Evolutionary conservation across 371 early-diverging fungal species (phyloP).

Genomic region (Actinomortierella ambigua): DNA sequence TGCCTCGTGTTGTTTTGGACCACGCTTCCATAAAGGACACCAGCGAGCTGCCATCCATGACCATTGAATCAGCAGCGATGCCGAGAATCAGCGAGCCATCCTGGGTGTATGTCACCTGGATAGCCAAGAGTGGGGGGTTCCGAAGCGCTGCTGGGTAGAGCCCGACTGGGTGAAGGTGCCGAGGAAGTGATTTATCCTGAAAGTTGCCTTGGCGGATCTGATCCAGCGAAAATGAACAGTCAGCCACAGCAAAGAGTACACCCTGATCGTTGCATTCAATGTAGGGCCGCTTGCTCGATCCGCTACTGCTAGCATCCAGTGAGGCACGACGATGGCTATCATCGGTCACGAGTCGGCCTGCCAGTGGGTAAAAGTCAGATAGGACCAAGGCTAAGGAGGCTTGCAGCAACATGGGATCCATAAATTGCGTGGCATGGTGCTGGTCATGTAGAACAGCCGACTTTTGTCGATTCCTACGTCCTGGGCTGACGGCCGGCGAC

Average conservation of each 20-base stretch:
- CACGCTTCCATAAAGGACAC: conserved; percentile 46
- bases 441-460: conserved; percentile 15
- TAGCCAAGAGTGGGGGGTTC: conserved; percentile 33
- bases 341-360: conserved; percentile 30
- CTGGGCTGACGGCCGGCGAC: neutral
- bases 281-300: conserved; percentile 11
- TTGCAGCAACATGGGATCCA: conserved; percentile 45
- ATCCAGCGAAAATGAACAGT: conserved; percentile 18
- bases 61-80: conserved; percentile 37
- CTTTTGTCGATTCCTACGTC: no score
- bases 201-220: conserved; percentile 32
- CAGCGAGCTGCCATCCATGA: conserved; percentile 36
- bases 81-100: conserved; percentile 41
- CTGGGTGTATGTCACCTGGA: conserved; percentile 44
- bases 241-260: conserved; percentile 42
- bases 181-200: conserved; percentile 34
- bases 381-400: conserved; percentile 42
- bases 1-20: conserved; percentile 41
- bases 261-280: conserved; percentile 46
- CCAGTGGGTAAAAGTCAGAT: conserved; percentile 39
- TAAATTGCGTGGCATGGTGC: conserved; percentile 32
- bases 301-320: neutral
- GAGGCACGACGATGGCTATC: neutral
- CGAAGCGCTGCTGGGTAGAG: conserved; percentile 43
- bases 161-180: conserved; percentile 38